Percentiles rank a stretch among this genome's conserved stretches.
Conservation (phyloP, 331 rosid species). For the Erythrophleum ivorense region DNA sequence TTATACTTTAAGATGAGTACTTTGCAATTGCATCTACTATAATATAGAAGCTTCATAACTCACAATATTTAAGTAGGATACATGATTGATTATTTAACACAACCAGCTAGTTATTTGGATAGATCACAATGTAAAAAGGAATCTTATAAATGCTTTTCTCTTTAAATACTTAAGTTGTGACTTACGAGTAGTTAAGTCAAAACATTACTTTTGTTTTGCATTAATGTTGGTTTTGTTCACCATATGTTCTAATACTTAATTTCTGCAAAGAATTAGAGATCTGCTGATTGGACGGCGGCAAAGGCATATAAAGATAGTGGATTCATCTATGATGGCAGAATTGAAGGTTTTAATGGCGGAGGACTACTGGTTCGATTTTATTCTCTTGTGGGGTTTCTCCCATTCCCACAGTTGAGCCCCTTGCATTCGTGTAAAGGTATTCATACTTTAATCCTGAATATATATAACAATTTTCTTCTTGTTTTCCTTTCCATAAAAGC, state of each 20-base stretch:
- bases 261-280: constrained; percentile 89
- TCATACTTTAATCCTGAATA: background rate
- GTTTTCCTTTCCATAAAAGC: background rate
- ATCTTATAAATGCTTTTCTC: background rate
- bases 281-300: constrained; percentile 92
- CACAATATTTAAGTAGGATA: background rate
- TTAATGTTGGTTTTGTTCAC: constrained; percentile 22
- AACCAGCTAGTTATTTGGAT: background rate
- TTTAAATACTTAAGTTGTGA: constrained; percentile 1
- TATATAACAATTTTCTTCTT: background rate
- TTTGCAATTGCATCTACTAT: background rate
- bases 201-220: background rate
- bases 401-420: constrained; percentile 81
- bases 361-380: constrained; percentile 73
- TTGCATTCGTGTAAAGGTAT: constrained; percentile 77
- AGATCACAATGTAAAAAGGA: background rate
- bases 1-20: background rate
- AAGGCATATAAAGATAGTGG: constrained; percentile 63
- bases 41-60: background rate
- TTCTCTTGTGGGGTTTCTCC: constrained; percentile 83
- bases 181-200: background rate
- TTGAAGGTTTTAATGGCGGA: constrained; percentile 78
- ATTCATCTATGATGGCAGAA: constrained; percentile 66
- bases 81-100: background rate
- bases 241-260: constrained; percentile 59